Evolutionary conservation across 2,329 filamentous ascomycete species (phyloP).

Genomic region (Paramyrothecium sp.): DNA sequence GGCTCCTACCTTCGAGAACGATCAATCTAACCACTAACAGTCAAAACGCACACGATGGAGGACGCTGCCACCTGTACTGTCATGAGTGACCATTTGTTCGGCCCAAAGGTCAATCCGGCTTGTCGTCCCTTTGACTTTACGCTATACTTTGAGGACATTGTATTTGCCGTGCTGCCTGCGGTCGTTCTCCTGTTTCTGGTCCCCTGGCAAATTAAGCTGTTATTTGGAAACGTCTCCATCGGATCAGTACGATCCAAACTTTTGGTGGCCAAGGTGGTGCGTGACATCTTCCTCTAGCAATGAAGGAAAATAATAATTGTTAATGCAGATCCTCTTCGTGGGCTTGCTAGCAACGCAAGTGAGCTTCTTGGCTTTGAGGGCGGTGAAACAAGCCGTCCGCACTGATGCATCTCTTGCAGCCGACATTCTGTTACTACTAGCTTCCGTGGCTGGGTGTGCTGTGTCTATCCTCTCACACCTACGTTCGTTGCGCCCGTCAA

Average conservation of each 20-base stretch:
- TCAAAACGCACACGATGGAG: too few relatives aligned
- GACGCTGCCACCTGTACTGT: too few relatives aligned
- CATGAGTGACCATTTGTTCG: conserved; percentile 10
- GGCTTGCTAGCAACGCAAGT: not conserved
- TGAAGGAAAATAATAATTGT: not conserved
- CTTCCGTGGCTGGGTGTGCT: conserved; percentile 8
- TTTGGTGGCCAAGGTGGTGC: conserved; percentile 10
- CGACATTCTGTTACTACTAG: conserved; percentile 13
- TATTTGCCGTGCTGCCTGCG: conserved; percentile 17
- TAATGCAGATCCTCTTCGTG: not conserved
- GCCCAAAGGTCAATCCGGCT: conserved; percentile 14
- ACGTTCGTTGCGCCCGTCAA: conserved; percentile 19
- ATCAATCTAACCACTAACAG: too few relatives aligned
- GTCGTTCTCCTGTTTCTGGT: conserved; percentile 14
- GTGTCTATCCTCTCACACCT: conserved; percentile 16
- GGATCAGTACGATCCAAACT: conserved; percentile 7
- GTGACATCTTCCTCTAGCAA: not conserved
- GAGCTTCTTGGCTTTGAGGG: not conserved
- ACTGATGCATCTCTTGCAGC: conserved; percentile 15
- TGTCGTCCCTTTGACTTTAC: conserved; percentile 26
- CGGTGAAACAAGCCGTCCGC: not conserved
- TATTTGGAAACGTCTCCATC: conserved; percentile 3
- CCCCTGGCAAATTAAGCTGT: conserved; percentile 1
- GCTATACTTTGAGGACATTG: conserved; percentile 21
- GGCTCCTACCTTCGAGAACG: too few relatives aligned